phyloP scores from a whole-genome alignment of 2,329 filamentous ascomycete species.

The Sporothrix globosa region DNA sequence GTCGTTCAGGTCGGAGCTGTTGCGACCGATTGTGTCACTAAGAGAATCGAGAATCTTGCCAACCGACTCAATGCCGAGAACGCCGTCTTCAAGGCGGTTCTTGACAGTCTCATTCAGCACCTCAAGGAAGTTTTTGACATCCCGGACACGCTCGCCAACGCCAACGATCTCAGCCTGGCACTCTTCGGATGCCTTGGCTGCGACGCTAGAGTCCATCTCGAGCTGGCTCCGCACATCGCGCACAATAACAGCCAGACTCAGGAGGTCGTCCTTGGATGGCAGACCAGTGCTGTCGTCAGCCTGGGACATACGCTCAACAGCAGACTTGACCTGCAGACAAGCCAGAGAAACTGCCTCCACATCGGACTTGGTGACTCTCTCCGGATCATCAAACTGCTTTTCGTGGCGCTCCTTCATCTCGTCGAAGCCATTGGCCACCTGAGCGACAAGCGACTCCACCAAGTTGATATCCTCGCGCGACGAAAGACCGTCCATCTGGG shows the following conservation, averaged over 20 bases:
- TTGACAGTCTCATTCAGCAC: conserved; percentile 78
- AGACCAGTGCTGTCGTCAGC: conserved; percentile 68
- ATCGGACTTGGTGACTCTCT: conserved; percentile 77
- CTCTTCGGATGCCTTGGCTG: conserved; percentile 78
- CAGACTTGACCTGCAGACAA: conserved; percentile 81
- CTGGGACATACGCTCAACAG: conserved; percentile 72
- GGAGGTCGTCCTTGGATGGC: conserved; percentile 76
- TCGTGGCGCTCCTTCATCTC: conserved; percentile 67
- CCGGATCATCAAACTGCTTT: conserved; percentile 58
- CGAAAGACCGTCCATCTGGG: conserved; percentile 52
- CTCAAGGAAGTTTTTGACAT: conserved; percentile 73
- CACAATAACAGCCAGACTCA: conserved; percentile 69
- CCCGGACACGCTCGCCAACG: conserved; percentile 70
- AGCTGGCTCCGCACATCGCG: conserved; percentile 67
- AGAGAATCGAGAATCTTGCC: conserved; percentile 70
- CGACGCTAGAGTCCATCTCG: conserved; percentile 70
- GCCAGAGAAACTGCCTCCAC: conserved; percentile 79
- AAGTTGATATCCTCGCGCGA: conserved; percentile 74
- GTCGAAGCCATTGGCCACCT: conserved; percentile 74
- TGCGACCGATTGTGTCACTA: conserved; percentile 63
- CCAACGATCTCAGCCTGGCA: conserved; percentile 81
- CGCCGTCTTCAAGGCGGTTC: conserved; percentile 74
- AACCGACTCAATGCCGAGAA: conserved; percentile 71
- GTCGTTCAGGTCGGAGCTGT: conserved; percentile 68
- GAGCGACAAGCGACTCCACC: conserved; percentile 76